Evolutionary conservation across 2,329 filamentous ascomycete species (phyloP), one percentile per base, ranked within the genome.

Genomic region (Cladosporium colombiae): DNA sequence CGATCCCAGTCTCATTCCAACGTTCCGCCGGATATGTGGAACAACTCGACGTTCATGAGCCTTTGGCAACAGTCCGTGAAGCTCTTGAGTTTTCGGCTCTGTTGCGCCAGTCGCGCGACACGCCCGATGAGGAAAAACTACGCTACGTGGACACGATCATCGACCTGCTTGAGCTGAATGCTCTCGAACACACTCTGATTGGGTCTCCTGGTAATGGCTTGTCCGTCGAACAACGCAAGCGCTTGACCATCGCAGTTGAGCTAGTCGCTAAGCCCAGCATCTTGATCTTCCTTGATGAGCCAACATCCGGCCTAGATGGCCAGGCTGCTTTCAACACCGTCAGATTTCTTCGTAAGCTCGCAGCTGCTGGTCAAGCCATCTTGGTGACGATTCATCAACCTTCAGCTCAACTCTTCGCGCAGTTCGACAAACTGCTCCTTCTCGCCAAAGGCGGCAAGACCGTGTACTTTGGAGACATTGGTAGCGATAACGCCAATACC

Each of bases 321-420:
- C 85, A 89, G 63, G 88, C 88, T 5, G 89, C 90, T 0, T 89
- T 82, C 73, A 57, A 44, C 25, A 64, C n/a, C 59, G 64, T 23
- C 67, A 66, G 87, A 0, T 90, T 91, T 76, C 74, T 91, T 18
- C 81, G 87, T 14, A 90, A 89, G 73, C 81, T 91, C 0, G 87
- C 88, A 6, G 84, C 86, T 57, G 84, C 83, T 1, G 89, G 89
- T 0, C 89, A 91, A 70, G 87, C 89, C 5, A 85, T 91, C 2
- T 78, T 91, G 0, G 87, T 87, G 66, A 91, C 89, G 0, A 91
- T 91, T 44, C 89, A 91, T 70, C 89, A 91, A 74, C 89, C 89
- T 0, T 89, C 87, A 1, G 86, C 87, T 0, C 84, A 87, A 7
- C 79, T 91, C 0, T 90, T 91, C 63, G 82, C 86, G 11, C 82